Evolutionary conservation across 257 asterid species (phyloP).

Genomic region (Thymus mandschuricus): DNA sequence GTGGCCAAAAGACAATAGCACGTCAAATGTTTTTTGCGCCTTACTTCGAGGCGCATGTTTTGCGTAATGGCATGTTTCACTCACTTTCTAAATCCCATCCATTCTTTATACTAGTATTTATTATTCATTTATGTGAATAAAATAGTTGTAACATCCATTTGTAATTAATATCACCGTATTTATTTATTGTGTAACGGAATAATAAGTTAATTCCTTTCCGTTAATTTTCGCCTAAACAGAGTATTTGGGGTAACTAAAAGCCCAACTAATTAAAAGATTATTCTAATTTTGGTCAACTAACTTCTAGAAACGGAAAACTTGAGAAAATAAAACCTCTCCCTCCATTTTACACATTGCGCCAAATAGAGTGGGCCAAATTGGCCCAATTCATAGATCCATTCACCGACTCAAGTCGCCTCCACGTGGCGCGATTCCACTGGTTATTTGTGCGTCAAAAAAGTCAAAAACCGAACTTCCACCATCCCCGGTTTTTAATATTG

Average conservation of each 20-base stretch:
- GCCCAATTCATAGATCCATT: background rate
- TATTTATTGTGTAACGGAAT: too few species aligned
- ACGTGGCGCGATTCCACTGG: conserved; percentile 23
- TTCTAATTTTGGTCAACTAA: conserved; percentile 27
- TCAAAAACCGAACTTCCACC: conserved; percentile 31
- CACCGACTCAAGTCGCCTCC: conserved; percentile 3
- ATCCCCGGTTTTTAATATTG: background rate
- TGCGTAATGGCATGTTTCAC: conserved; percentile 39
- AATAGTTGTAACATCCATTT: too few species aligned
- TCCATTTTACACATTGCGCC: background rate
- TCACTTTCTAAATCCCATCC: background rate
- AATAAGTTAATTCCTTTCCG: background rate
- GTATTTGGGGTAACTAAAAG: background rate
- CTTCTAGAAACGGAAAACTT: conserved; percentile 16
- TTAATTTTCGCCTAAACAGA: background rate
- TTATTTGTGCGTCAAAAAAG: background rate
- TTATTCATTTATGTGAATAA: too few species aligned
- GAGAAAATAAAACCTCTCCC: background rate
- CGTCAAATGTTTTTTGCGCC: conserved; percentile 36
- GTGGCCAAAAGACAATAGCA: conserved; percentile 28
- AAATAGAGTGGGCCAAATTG: background rate
- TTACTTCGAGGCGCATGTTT: conserved; percentile 56
- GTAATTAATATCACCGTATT: too few species aligned
- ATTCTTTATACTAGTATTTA: too few species aligned
- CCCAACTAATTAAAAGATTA: background rate